These are phyloP conservation scores for Scedosporium minutisporum DNA, from an alignment of 2,329 filamentous ascomycete genomes.

Conservation along the genomic window DNA sequence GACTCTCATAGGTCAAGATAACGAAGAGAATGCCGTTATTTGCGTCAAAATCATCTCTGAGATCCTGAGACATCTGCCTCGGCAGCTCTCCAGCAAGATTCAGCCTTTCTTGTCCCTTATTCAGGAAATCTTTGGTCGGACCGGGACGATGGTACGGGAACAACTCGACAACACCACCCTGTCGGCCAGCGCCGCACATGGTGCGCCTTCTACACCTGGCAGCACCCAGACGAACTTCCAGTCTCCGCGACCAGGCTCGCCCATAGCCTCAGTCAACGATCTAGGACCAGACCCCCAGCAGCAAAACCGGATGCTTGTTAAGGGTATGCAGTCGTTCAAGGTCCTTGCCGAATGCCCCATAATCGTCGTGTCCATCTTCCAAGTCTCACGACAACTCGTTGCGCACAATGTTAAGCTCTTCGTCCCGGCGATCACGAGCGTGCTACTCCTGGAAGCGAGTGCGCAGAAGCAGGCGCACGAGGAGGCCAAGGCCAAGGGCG, in stretches of 20 bases:
- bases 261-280: conserved; percentile 72
- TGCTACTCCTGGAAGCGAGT: conserved; percentile 78
- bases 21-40: conserved; percentile 97
- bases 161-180: conserved; percentile 74
- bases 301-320: conserved; percentile 69
- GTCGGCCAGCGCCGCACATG: conserved; percentile 39
- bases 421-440: conserved; percentile 85
- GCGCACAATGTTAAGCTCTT: conserved; percentile 81
- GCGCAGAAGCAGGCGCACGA: conserved; percentile 87
- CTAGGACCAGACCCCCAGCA: conserved; percentile 74
- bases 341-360: conserved; percentile 96
- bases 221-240: conserved; percentile 65
- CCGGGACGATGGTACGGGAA: conserved; percentile 89
- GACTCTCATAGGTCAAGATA: conserved; percentile 79
- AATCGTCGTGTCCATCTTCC: conserved; percentile 96
- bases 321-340: conserved; percentile 98
- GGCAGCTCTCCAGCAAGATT: conserved; percentile 67
- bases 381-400: conserved; percentile 76
- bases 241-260: conserved; percentile 82
- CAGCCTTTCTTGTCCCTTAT: conserved; percentile 87
- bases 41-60: conserved; percentile 98
- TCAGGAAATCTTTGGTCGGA: conserved; percentile 89
- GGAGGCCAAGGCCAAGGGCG: conserved; percentile 69
- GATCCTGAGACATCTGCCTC: conserved; percentile 84
- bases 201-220: conserved; percentile 57